Evolutionary conservation across 306 rosid genomes (phyloP), one percentile per base, ranked within the genome.

Genomic region (Acacia crassicarpa): DNA sequence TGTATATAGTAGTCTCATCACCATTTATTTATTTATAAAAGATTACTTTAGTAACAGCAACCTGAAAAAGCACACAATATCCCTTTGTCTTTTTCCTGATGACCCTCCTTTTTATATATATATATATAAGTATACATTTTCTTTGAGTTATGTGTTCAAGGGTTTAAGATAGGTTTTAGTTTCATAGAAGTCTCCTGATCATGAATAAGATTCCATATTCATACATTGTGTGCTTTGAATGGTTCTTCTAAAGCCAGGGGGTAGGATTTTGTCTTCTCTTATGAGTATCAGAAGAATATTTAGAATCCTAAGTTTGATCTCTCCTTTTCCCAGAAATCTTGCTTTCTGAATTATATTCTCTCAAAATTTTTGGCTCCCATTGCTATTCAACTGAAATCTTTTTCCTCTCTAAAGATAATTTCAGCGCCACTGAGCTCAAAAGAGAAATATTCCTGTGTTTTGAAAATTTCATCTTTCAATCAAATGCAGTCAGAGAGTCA

Each of bases 251-350:
- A 40, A 20, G 51, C 30, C 17, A 40, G 10, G 27, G 22, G 45
- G 27, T n/a, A 20, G 20, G 43, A 41, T 68, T 66, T 22, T 19
- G 2, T 35, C 73, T 40, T 20, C 73, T 38, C 48, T 20, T 68
- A 10, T 61, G 16, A 40, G 6, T 40, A 20, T 68, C 30, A 68
- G 45, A 68, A 9, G 49, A 40, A 8, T 68, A 11, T 68, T 40
- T 68, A 68, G 73, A 68, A 68, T 68, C 73, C 73, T 40, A 40
- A 68, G 73, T 20, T 68, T 40, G 49, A 68, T 68, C 73, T 40
- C 30, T 40, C 30, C 73, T 68, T 35, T 67, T 19, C 73, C 17
- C 67, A 61, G 67, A 67, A 68, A 40, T 38, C 30, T 20, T 68
- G 49, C 72, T 32, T 33, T 67, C 40, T 35, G 65, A 56, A 58